Percentiles rank a stretch among this genome's conserved stretches.
Evolutionary conservation across 1,139 yeast species (phyloP).

Genomic region (Taphrina deformans): DNA sequence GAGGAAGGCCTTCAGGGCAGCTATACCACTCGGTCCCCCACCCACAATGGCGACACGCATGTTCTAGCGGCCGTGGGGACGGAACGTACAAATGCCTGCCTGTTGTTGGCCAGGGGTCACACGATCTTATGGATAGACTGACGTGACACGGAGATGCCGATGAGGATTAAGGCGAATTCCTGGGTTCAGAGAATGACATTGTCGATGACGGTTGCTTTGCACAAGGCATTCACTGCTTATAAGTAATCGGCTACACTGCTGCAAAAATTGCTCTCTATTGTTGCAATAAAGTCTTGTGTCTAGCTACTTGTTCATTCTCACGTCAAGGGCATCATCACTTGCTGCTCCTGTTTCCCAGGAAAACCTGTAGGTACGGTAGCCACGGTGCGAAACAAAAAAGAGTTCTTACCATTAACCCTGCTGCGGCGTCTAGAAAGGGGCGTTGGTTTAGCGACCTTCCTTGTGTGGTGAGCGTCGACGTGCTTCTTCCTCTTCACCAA

Average conservation of each 20-base stretch:
- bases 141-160: not conserved
- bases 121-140: not conserved
- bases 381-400: too few relatives aligned
- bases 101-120: not conserved
- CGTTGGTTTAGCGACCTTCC: too few relatives aligned
- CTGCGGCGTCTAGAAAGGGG: not conserved
- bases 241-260: too few relatives aligned
- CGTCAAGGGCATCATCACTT: not conserved
- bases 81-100: not conserved
- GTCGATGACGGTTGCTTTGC: too few relatives aligned
- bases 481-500: too few relatives aligned
- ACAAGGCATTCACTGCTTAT: too few relatives aligned
- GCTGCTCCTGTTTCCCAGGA: not conserved
- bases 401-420: too few relatives aligned
- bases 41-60: constrained; percentile 43
- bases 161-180: not conserved
- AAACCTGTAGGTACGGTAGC: not conserved
- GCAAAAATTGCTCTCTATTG: too few relatives aligned
- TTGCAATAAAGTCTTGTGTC: too few relatives aligned
- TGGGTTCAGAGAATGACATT: not conserved
- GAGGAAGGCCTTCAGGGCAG: constrained; percentile 56
- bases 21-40: constrained; percentile 70
- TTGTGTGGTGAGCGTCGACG: not conserved
- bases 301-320: not conserved
- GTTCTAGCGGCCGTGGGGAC: not conserved